phyloP scores from a whole-genome alignment of 148 eudicot species.

The Limonium bicolor region DNA sequence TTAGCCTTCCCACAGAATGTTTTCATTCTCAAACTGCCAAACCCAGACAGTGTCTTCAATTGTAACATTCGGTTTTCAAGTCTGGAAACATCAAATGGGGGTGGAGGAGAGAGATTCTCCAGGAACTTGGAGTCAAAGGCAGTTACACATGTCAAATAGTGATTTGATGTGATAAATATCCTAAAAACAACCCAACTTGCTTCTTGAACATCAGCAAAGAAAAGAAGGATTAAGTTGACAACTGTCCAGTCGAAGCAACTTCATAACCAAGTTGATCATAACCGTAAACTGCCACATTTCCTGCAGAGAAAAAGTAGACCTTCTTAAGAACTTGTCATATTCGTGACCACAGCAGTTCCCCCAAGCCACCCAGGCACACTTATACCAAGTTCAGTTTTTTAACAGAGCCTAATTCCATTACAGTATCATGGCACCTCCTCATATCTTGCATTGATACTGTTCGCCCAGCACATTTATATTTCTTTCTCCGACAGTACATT shows the following conservation, averaged over 20 bases:
- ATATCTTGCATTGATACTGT: conserved; percentile 84
- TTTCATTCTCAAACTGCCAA: conserved; percentile 48
- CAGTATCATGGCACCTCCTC: conserved; percentile 67
- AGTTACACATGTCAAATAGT: conserved; percentile 72
- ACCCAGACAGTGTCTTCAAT: conserved; percentile 29
- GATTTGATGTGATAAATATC: conserved; percentile 36
- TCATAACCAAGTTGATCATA: conserved; percentile 77
- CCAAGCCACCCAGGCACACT: conserved; percentile 71
- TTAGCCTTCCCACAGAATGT: conserved; percentile 65
- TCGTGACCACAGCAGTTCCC: conserved; percentile 35
- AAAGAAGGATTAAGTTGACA: conserved; percentile 77
- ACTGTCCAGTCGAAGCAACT: conserved; percentile 63
- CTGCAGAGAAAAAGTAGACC: conserved; percentile 60
- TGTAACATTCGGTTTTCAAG: conserved; percentile 47
- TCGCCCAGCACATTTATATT: conserved; percentile 84
- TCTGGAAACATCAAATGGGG: conserved; percentile 39
- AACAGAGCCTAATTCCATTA: conserved; percentile 54
- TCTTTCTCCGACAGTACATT: conserved; percentile 23
- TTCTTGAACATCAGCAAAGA: conserved; percentile 60
- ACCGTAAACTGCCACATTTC: conserved; percentile 81
- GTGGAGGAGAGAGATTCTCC: conserved; percentile 41
- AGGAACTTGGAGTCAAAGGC: conserved; percentile 41
- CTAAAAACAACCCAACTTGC: conserved; percentile 85
- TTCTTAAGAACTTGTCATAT: conserved; percentile 40
- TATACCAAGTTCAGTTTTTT: conserved; percentile 46